Percentiles rank a stretch among this genome's conserved stretches.
phyloP scores from a whole-genome alignment of 2,329 filamentous ascomycete genomes.

The Dichotomopilus funicola region DNA sequence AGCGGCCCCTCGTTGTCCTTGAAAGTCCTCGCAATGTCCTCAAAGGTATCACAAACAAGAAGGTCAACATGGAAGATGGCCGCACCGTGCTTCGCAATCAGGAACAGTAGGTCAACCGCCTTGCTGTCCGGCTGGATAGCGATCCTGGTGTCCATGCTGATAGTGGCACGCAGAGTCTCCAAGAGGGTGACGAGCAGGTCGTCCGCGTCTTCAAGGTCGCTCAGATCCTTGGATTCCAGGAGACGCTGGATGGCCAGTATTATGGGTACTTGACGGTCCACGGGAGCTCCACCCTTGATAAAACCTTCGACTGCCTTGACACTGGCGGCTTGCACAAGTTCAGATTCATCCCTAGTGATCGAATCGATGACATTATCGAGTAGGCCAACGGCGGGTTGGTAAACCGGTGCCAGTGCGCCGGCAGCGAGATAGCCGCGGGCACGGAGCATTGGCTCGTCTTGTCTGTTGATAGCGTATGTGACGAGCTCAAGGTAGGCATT shows the following conservation, averaged over 20 bases:
- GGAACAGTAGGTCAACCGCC: constrained; percentile 78
- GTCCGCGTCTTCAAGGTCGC: constrained; percentile 79
- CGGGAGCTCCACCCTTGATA: constrained; percentile 44
- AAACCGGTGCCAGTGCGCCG: constrained; percentile 68
- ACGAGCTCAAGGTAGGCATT: constrained; percentile 75
- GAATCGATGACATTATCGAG: constrained; percentile 68
- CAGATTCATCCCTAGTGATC: constrained; percentile 68
- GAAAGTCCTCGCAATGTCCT: constrained; percentile 71
- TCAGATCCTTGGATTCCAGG: constrained; percentile 70
- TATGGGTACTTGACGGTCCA: constrained; percentile 54
- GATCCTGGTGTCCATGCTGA: constrained; percentile 69
- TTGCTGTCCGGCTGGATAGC: constrained; percentile 65
- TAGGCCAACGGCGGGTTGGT: constrained; percentile 56
- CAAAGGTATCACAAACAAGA: constrained; percentile 83
- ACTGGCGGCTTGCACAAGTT: constrained; percentile 87
- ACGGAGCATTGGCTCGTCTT: constrained; percentile 68
- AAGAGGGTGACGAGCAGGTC: constrained; percentile 87
- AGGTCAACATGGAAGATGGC: constrained; percentile 86
- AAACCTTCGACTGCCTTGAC: constrained; percentile 76
- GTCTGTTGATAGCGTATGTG: constrained; percentile 63
- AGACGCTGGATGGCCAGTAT: constrained; percentile 64
- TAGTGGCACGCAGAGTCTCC: constrained; percentile 76
- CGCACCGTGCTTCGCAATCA: constrained; percentile 80
- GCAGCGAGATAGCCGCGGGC: constrained; percentile 84
- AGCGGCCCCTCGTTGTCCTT: constrained; percentile 11